Conservation (phyloP, 2,329 filamentous ascomycete species). For the Aspergillus japonicus region DNA sequence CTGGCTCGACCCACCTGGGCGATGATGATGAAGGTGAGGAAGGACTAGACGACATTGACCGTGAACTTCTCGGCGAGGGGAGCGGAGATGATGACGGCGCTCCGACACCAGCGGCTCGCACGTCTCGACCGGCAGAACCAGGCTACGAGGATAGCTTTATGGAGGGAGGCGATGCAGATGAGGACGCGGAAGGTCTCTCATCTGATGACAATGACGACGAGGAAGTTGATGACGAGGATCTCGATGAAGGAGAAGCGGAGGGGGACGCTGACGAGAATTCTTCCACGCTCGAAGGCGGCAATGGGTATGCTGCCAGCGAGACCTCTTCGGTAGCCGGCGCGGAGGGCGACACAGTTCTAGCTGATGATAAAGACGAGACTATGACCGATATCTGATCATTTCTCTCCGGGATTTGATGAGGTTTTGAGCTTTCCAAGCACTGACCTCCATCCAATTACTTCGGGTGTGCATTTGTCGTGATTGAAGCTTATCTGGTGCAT, state of each 20-base stretch:
- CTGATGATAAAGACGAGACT: conserved; percentile 26
- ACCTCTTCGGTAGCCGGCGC: conserved; percentile 29
- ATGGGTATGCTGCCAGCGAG: conserved; percentile 35
- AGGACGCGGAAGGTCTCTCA: conserved; percentile 25
- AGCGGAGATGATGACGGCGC: conserved; percentile 38
- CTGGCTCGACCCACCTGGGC: conserved; percentile 11
- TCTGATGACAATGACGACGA: conserved; percentile 31
- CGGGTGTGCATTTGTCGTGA: not conserved
- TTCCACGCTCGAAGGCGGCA: conserved; percentile 31
- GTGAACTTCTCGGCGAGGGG: conserved; percentile 37
- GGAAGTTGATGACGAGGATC: conserved; percentile 34
- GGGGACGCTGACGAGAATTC: conserved; percentile 33
- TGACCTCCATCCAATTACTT: not conserved
- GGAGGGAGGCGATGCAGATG: conserved; percentile 26
- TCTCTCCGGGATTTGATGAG: not conserved
- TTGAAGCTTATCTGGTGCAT: not conserved
- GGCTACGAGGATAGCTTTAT: conserved; percentile 30
- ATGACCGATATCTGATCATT: conserved; percentile 27
- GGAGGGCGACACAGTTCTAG: conserved; percentile 4
- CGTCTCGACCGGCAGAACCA: conserved; percentile 21
- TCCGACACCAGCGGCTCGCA: conserved; percentile 14
- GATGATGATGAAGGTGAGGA: conserved; percentile 34
- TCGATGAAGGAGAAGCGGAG: conserved; percentile 34
- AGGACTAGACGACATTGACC: conserved; percentile 38
- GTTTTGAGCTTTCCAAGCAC: not conserved